A percentile compares a stretch with the other conserved stretches of the same genome.
Evolutionary conservation across 176 grass and related monocot species (phyloP).

Genomic region (Dendrocalamus sinicus): DNA sequence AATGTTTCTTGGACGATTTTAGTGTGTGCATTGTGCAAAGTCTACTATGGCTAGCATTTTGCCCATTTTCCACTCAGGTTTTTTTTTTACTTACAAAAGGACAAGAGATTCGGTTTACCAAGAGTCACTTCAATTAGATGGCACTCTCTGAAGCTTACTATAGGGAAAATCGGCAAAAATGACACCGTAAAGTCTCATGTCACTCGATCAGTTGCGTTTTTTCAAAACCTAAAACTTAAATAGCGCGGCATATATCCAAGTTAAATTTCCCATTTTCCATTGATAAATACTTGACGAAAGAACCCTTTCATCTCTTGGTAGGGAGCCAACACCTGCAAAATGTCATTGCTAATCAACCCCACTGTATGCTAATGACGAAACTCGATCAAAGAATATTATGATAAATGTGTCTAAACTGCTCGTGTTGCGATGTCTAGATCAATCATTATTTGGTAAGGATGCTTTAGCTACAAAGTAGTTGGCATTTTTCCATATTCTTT

Average conservation of each 20-base stretch:
- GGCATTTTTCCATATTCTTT: constrained; percentile 13
- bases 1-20: background rate
- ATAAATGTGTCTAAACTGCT: constrained; percentile 31
- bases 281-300: background rate
- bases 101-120: background rate
- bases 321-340: background rate
- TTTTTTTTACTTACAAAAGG: too few species aligned
- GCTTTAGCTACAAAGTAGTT: constrained; percentile 53
- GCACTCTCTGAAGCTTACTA: background rate
- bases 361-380: constrained; percentile 2
- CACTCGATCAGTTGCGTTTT: too few species aligned
- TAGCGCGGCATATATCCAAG: too few species aligned
- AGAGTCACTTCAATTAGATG: background rate
- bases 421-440: constrained; percentile 62
- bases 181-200: too few species aligned
- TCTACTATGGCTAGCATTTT: background rate
- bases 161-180: too few species aligned
- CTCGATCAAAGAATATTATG: constrained; percentile 3
- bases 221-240: too few species aligned
- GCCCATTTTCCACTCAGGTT: too few species aligned
- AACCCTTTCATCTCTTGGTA: background rate
- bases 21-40: background rate
- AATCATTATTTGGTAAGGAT: constrained; percentile 53
- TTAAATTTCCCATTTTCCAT: too few species aligned
- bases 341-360: background rate